These are phyloP conservation scores for Phaeosphaeria sp. DNA, from an alignment of 2,329 filamentous ascomycete species.

Conservation along the genomic window DNA sequence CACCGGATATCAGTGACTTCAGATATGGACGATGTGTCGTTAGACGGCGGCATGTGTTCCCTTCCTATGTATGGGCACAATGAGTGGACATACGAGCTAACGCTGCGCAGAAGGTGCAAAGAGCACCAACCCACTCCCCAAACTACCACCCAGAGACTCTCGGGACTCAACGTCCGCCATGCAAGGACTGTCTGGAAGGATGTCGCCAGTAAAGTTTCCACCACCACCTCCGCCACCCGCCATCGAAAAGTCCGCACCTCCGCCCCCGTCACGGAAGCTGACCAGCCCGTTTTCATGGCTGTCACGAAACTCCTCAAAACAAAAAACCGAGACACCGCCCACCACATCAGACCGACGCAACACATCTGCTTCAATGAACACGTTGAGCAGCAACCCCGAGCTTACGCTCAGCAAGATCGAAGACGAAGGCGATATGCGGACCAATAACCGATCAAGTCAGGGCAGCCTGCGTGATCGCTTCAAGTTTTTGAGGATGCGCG, in stretches of 20 bases:
- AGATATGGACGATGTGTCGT: slow-evolving; percentile 68
- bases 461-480: slow-evolving; percentile 56
- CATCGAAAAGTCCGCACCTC: slow-evolving; percentile 36
- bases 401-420: slow-evolving; percentile 79
- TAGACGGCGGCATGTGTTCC: slow-evolving; percentile 62
- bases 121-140: slow-evolving; percentile 51
- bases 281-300: slow-evolving; percentile 63
- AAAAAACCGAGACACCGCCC: slow-evolving; percentile 65
- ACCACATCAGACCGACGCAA: slow-evolving; percentile 64
- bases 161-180: slow-evolving; percentile 43
- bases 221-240: slow-evolving; percentile 44
- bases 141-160: slow-evolving; percentile 61
- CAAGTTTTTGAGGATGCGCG: slow-evolving; percentile 53
- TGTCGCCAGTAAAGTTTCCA: slow-evolving; percentile 67
- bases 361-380: slow-evolving; percentile 80
- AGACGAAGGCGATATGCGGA: slow-evolving; percentile 55
- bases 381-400: slow-evolving; percentile 80
- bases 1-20: slow-evolving; percentile 64
- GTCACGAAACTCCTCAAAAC: slow-evolving; percentile 58
- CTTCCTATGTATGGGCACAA: slow-evolving; percentile 10
- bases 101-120: slow-evolving; percentile 34
- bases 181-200: slow-evolving; percentile 74
- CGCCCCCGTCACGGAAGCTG: slow-evolving; percentile 67
- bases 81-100: slow-evolving; percentile 13
- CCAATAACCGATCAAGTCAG: slow-evolving; percentile 44